Conservation (phyloP, 1,284 basidiomycete species). For the Apiotrichum mycotoxinovorans region DNA sequence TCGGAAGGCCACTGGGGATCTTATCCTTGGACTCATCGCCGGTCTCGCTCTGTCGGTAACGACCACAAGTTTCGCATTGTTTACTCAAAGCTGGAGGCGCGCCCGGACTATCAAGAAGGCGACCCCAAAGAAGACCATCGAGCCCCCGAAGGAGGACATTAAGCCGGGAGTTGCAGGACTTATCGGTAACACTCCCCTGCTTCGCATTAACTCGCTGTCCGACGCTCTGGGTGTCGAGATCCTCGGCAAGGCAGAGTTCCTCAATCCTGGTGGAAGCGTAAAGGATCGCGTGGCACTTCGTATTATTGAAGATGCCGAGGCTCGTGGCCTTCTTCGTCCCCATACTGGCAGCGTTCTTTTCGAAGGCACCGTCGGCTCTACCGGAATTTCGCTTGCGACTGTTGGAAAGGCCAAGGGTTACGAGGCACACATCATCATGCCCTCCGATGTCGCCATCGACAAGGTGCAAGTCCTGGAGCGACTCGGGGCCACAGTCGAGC, state of each 20-base stretch:
- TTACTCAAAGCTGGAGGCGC: conserved; percentile 55
- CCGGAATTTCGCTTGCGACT: conserved; percentile 93
- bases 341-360: conserved; percentile 90
- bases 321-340: conserved; percentile 73
- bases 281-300: conserved; percentile 93
- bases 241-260: conserved; percentile 58
- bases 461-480: conserved; percentile 77
- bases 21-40: conserved; percentile 64
- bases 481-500: conserved; percentile 81
- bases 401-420: conserved; percentile 76
- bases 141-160: conserved; percentile 64
- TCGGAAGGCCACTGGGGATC: conserved; percentile 38
- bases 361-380: conserved; percentile 95
- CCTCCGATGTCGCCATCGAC: conserved; percentile 87
- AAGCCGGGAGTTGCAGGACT: conserved; percentile 71
- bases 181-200: conserved; percentile 92
- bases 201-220: conserved; percentile 87
- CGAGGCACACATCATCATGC: conserved; percentile 72
- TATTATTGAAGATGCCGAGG: conserved; percentile 91
- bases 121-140: conserved; percentile 48
- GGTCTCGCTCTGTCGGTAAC: conserved; percentile 68
- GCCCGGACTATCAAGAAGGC: too few species aligned
- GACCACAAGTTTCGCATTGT: conserved; percentile 58
- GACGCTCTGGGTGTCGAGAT: conserved; percentile 90
- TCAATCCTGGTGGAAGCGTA: conserved; percentile 96